A percentile compares a stretch with the other conserved stretches of the same genome.
Evolutionary conservation across 805 yeast species (phyloP).

Genomic region (Saccharomycopsis sp.): DNA sequence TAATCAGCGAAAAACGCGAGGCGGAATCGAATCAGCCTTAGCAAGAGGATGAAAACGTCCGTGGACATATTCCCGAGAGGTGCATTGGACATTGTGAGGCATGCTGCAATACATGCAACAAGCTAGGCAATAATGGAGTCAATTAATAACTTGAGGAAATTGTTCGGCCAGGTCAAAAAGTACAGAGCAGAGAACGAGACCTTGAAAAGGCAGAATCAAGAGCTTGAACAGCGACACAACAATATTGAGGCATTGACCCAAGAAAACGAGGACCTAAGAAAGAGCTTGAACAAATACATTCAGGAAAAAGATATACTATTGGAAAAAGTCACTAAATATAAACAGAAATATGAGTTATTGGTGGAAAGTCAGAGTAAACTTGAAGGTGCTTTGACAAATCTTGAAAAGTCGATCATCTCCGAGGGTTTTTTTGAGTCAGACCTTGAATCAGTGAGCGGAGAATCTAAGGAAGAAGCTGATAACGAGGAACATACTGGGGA

Average conservation of each 20-base stretch:
- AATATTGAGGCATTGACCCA: background rate
- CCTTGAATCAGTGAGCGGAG: background rate
- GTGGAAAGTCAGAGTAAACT: background rate
- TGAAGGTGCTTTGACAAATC: background rate
- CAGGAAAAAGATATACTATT: background rate
- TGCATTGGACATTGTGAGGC: too few species aligned
- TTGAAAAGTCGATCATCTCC: background rate
- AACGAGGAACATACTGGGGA: background rate
- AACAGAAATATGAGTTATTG: background rate
- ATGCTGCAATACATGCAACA: background rate
- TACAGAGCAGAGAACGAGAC: background rate
- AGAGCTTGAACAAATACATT: background rate
- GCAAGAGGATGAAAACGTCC: too few species aligned
- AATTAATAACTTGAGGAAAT: background rate
- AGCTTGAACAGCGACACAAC: background rate
- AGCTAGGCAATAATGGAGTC: background rate
- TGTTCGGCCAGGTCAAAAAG: background rate
- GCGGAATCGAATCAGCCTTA: too few species aligned
- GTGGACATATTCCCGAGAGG: background rate
- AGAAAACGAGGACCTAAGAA: background rate
- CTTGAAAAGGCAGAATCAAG: background rate
- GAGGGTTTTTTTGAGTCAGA: background rate
- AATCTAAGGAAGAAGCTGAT: background rate
- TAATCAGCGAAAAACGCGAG: background rate
- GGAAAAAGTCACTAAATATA: background rate